Evolutionary conservation across 441 rosid species (phyloP).

Genomic region (Dalechampia spathulata): DNA sequence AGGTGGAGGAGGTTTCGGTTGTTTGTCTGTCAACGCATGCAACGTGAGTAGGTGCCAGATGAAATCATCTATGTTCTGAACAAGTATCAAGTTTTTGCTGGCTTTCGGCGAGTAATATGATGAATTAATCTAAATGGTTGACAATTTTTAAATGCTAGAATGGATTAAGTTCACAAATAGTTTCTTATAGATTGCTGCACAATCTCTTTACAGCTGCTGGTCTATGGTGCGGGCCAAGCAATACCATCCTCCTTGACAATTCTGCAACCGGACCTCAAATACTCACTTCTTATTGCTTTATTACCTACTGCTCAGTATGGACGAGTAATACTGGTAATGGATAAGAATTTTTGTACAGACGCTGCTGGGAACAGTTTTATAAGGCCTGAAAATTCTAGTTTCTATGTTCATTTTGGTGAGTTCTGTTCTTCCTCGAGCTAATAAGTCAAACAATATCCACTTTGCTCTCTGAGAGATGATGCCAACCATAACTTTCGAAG

Average conservation of each 20-base stretch:
- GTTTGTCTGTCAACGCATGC: constrained; percentile 74
- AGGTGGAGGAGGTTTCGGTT: constrained; percentile 67
- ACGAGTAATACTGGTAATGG: constrained; percentile 66
- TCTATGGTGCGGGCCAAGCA: constrained; percentile 82
- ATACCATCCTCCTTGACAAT: constrained; percentile 60
- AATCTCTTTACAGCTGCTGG: constrained; percentile 59
- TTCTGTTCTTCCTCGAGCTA: constrained; percentile 9
- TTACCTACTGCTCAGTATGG: constrained; percentile 48
- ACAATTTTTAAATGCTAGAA: background rate
- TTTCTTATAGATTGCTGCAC: constrained; percentile 7
- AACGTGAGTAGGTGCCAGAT: constrained; percentile 70
- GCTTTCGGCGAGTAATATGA: background rate
- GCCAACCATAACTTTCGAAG: background rate
- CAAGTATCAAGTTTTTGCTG: background rate
- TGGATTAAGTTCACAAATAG: background rate
- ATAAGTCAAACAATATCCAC: background rate
- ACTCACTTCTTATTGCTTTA: constrained; percentile 61
- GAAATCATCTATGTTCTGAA: constrained; percentile 8
- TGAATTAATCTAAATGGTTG: background rate
- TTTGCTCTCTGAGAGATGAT: background rate
- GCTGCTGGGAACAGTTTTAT: constrained; percentile 62
- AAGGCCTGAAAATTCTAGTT: constrained; percentile 61
- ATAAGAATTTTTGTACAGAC: constrained; percentile 64
- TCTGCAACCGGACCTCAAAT: constrained; percentile 48
- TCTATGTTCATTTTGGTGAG: constrained; percentile 74